Base-by-base conservation (phyloP, 2,329 filamentous ascomycete species). In the Neofusicoccum laricinum region DNA sequence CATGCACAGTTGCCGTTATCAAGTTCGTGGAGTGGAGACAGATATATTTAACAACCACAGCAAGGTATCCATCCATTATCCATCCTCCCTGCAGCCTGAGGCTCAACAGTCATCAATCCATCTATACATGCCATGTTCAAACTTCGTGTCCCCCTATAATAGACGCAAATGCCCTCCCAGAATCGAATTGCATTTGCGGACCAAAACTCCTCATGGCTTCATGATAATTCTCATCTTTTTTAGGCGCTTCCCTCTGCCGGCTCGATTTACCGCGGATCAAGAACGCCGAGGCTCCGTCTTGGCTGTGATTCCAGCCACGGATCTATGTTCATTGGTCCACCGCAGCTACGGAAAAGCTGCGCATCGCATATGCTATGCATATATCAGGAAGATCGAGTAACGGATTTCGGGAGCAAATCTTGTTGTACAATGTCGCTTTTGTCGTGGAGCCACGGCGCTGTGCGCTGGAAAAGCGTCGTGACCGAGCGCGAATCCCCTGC, bases 51-150 rank as follows among this genome's bases (percentile, higher is more conserved):
- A 30, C 51, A 57, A 41, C 15, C 36, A 58, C 25, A 45, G 53
- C 38, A 36, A 58, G 5, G 12, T 19, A 15, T 46, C 41, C 30
- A 34, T 34, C 36, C 25, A 45, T 58, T 34, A 43, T 25, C 4
- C 14, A 19, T 45, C 6, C 15, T 15, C 14, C 21, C 12, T 34
- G 10, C 12, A 45, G 30, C 25, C 46, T 15, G 2, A 30, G 11
- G 7, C 8, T 15, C 14, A 21, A n/a, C 46, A 14, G 12, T 46
- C 25, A 46, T 19, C 36, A 50, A 25, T 21, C n/a, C 40, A 15
- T 59, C 55, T 59, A 41, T 58, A 46, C 55, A 59, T 59, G 55
- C 40, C 25, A 38, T 46, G 40, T 36, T 38, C 55, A 43, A n/a
- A 14, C 55, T 36, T 59, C 41, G 17, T 59, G 25, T 30, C 25